Percentiles rank a stretch among this genome's conserved stretches.
These are phyloP conservation scores for Vigna nakashimae DNA, from an alignment of 306 rosid species.

Conservation along the genomic window DNA sequence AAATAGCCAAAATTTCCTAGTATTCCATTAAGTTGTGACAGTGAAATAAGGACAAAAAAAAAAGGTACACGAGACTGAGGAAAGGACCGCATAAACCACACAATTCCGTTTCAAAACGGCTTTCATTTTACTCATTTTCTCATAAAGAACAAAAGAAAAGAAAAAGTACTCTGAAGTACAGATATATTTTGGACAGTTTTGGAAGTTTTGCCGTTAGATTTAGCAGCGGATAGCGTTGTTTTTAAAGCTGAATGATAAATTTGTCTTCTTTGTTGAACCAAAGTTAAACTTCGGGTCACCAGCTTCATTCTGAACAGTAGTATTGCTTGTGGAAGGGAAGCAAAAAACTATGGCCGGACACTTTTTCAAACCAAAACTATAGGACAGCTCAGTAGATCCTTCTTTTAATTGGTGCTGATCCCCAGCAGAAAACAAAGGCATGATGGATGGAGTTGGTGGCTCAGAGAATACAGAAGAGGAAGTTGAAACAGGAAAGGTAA, in stretches of 20 bases:
- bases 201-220: conserved; percentile 7
- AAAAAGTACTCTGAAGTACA: neutral
- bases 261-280: conserved; percentile 62
- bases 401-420: conserved; percentile 52
- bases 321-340: conserved; percentile 76
- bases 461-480: conserved; percentile 62
- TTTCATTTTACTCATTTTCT: neutral
- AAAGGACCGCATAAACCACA: neutral
- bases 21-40: neutral
- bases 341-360: conserved; percentile 59
- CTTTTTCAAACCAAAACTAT: conserved; percentile 64
- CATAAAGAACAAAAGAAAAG: conserved; percentile 7
- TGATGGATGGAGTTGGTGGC: conserved; percentile 83
- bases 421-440: conserved; percentile 58
- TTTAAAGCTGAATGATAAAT: conserved; percentile 60
- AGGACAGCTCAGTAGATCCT: conserved; percentile 52
- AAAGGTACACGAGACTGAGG: neutral
- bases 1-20: neutral
- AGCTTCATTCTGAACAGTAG: conserved; percentile 44
- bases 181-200: neutral
- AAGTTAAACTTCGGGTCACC: conserved; percentile 70
- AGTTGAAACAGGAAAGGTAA: conserved; percentile 82
- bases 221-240: conserved; percentile 68
- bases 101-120: neutral
- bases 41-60: neutral